Conservation (phyloP, 768 basidiomycete genomes). For the Ephemerocybe angulata region DNA sequence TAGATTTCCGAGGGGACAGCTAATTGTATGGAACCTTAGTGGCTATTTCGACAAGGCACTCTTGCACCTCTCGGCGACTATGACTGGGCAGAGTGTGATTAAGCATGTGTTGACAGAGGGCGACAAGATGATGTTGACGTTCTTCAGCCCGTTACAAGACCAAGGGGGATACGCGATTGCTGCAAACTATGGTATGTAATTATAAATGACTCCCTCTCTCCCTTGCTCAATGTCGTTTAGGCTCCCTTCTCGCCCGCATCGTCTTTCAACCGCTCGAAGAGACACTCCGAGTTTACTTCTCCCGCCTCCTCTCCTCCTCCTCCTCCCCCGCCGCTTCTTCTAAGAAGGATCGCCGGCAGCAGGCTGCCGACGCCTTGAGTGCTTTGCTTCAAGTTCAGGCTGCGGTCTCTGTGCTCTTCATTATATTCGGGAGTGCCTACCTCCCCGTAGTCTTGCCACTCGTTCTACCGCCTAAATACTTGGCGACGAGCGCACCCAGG, state of each 20-base stretch:
- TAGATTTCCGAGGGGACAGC: not conserved
- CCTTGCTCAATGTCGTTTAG: constrained; percentile 35
- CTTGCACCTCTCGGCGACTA: constrained; percentile 66
- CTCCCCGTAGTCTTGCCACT: constrained; percentile 64
- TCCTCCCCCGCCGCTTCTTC: constrained; percentile 11
- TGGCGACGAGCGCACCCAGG: constrained; percentile 71
- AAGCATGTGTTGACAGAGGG: constrained; percentile 97
- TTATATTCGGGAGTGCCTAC: constrained; percentile 74
- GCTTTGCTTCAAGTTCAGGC: constrained; percentile 65
- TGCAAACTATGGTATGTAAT: constrained; percentile 80
- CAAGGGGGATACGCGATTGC: constrained; percentile 96
- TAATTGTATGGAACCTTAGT: constrained; percentile 11
- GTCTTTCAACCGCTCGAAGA: constrained; percentile 96
- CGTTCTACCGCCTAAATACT: constrained; percentile 67
- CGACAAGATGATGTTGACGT: constrained; percentile 85
- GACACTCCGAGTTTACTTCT: constrained; percentile 85
- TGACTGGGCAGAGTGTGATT: constrained; percentile 85
- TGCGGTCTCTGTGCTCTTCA: constrained; percentile 62
- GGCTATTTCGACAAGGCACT: constrained; percentile 34
- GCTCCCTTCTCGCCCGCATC: constrained; percentile 88
- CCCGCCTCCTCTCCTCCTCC: constrained; percentile 45
- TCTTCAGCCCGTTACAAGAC: constrained; percentile 77
- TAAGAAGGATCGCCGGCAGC: constrained; percentile 21
- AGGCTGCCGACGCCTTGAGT: constrained; percentile 50
- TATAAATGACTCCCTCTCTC: not conserved